Base-by-base conservation (phyloP, 495 filamentous ascomycete species). In the Trichoderma reesei region DNA sequence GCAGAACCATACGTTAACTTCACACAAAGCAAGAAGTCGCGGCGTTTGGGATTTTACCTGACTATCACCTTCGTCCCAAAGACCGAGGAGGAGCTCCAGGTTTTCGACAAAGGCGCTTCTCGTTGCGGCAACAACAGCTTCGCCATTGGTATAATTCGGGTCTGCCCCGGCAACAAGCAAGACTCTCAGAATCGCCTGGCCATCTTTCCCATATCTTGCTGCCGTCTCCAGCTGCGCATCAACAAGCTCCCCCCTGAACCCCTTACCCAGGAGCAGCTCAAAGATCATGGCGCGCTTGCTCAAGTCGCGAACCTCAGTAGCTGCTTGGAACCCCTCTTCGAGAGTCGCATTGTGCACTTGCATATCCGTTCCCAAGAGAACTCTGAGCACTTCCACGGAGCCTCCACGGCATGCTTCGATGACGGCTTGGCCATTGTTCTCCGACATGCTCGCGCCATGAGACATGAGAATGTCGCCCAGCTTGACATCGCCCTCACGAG, bases 41-140 rank as follows among this genome's bases (percentile, higher is more conserved):
- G 14, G 34, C 33, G 59, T 13, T 8, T 5, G 8, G 7, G 8
- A 6, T 39, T 14, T 41, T 39, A 61, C 59, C 59, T 66, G 59
- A 14, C 66, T 70, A 26, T 68, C 70, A 14, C 68, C 66, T 7
- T 68, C 64, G 4, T 67, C 70, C 31, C 72, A 61, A 7, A 80
- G 67, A 1, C 77, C 78, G 8, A 82, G 68, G 66, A 82, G 68
- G 61, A 79, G 65, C 66, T 78, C 76, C 8, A 82, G 66, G 64
- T 67, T 79, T 1, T 70, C 73, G 63, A 82, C 67, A 59, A 76
- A 74, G 0, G 74, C 74, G 36, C 75, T 72, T 20, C 76, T 70
- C 0, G 78, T 73, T 0, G 76, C 76, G 26, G 77, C 77, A 68
- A 78, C 78, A n/a, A 82, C 72, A 16, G 77, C 78, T 31, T 82